Evolutionary conservation across 352 stramenopile species (phyloP), one percentile per base, ranked within the genome.

Genomic region (Pythium insidiosum): DNA sequence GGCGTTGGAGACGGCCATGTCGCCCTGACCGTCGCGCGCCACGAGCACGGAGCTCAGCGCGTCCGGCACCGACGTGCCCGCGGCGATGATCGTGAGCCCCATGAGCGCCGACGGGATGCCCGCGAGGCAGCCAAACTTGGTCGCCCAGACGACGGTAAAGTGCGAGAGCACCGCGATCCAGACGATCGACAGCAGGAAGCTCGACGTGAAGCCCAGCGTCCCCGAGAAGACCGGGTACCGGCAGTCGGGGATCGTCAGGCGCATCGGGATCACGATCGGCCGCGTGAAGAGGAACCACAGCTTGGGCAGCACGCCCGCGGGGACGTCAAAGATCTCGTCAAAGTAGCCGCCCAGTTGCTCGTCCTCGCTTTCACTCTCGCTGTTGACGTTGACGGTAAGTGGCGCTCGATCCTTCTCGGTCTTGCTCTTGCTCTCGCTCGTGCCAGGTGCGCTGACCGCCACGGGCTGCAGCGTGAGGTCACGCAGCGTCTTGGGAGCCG

Each of bases 1-100:
- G 15, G 81, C 81, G 52, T 89, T 94, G 20, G 76, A 85, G 26
- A 94, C 76, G 20, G 81, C 81, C 63, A 86, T 88, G 44, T 88
- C 77, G 16, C 76, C 79, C 29, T 89, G 75, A 25, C 81, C 81
- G 38, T 69, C 70, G n/a, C 80, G 79, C 1, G 79, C 79, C 12
- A 94, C 74, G 15, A 87, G 63, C 18, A 94, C 73, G 15, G 73
- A 89, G 50, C 72, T 86, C 41, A 94, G 57, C 2, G 80, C 68
- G 42, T 94, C 81, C 4, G 81, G 81, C 40, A 90, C 79, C 2
- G 82, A 87, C 24, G 80, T 85, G 11, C 81, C 81, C 0, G 75
- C 71, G 0, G 81, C 81, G 26, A 94, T 69, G 39, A 92, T 77
- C 31, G 81, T 94, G 19, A 90, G 61, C 9, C 81, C 81, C 61